A percentile compares a stretch with the other conserved stretches of the same genome.
phyloP scores from a whole-genome alignment of 805 yeast species.

The Spencermartinsiella europaea region DNA sequence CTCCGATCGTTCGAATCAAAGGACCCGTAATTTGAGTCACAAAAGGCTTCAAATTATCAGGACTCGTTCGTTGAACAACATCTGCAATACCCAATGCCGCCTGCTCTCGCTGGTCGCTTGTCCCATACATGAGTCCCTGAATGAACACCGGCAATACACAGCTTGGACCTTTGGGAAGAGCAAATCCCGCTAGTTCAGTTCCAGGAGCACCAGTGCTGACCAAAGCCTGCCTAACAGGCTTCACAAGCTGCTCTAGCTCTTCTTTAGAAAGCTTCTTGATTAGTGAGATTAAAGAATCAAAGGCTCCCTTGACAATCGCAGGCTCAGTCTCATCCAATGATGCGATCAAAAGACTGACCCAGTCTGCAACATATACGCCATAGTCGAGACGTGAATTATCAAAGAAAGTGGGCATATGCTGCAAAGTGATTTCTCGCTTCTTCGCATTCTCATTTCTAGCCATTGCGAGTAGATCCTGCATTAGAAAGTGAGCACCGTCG shows the following conservation, averaged over 20 bases:
- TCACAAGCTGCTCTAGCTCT: slow-evolving; percentile 67
- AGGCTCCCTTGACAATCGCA: slow-evolving; percentile 58
- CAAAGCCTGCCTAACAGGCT: slow-evolving; percentile 75
- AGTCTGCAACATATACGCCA: slow-evolving; percentile 65
- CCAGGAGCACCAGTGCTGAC: slow-evolving; percentile 56
- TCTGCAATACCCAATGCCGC: slow-evolving; percentile 89
- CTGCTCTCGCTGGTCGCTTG: slow-evolving; percentile 70
- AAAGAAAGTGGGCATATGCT: slow-evolving; percentile 65
- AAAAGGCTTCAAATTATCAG: slow-evolving; percentile 65
- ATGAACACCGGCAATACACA: slow-evolving; percentile 86
- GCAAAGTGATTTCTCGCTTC: slow-evolving; percentile 44
- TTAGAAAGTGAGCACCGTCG: slow-evolving; percentile 76
- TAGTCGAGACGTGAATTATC: slow-evolving; percentile 57
- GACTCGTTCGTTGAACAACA: slow-evolving; percentile 76
- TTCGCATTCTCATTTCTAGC: slow-evolving; percentile 72
- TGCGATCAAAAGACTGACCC: slow-evolving; percentile 64
- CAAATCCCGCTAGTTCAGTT: slow-evolving; percentile 67
- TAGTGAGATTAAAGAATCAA: slow-evolving; percentile 58
- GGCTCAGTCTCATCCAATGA: slow-evolving; percentile 66
- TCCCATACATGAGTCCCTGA: slow-evolving; percentile 95
- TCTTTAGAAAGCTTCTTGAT: slow-evolving; percentile 72
- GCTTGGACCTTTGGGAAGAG: slow-evolving; percentile 70
- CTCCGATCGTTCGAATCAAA: slow-evolving; percentile 95
- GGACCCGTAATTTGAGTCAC: slow-evolving; percentile 97
- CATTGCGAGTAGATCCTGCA: slow-evolving; percentile 72